These are phyloP conservation scores for Candolleomyces efflorescens DNA, from an alignment of 768 basidiomycete species.

Conservation along the genomic window DNA sequence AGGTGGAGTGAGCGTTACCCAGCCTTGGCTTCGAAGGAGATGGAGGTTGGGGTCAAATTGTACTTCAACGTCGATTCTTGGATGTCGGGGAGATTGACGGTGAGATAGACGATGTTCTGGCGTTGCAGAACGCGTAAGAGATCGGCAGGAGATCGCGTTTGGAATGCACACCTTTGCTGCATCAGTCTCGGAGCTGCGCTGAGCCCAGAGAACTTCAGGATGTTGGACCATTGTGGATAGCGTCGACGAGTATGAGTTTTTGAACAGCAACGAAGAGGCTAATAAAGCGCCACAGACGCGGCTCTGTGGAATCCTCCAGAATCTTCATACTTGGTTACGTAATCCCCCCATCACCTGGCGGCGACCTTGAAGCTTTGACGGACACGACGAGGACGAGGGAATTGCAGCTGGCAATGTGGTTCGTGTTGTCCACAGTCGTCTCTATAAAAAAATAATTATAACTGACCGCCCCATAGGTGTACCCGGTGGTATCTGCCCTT, in stretches of 20 bases:
- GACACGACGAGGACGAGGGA: background rate
- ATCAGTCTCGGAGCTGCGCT: constrained; percentile 68
- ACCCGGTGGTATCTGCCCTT: constrained; percentile 84
- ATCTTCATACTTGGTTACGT: constrained; percentile 21
- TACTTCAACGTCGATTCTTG: constrained; percentile 52
- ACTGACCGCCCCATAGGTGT: constrained; percentile 47
- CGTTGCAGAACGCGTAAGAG: constrained; percentile 16
- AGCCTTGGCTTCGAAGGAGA: constrained; percentile 64
- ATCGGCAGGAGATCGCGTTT: constrained; percentile 6
- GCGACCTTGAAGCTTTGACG: too few species aligned
- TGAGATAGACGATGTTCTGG: constrained; percentile 87
- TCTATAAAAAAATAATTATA: background rate
- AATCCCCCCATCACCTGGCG: too few species aligned
- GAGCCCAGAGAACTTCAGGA: constrained; percentile 94
- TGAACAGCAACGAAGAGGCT: constrained; percentile 11
- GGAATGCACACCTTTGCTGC: constrained; percentile 56
- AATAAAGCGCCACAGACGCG: constrained; percentile 19
- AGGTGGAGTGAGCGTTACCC: constrained; percentile 36
- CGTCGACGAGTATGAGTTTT: constrained; percentile 7
- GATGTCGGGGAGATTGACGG: constrained; percentile 80
- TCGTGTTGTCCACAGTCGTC: constrained; percentile 18
- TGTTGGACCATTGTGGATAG: constrained; percentile 44
- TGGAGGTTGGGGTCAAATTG: constrained; percentile 47
- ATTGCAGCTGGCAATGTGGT: constrained; percentile 45
- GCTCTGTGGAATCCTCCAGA: constrained; percentile 38